Conservation (phyloP, 345 rosid genomes). For the Melaleuca quinquenervia region DNA sequence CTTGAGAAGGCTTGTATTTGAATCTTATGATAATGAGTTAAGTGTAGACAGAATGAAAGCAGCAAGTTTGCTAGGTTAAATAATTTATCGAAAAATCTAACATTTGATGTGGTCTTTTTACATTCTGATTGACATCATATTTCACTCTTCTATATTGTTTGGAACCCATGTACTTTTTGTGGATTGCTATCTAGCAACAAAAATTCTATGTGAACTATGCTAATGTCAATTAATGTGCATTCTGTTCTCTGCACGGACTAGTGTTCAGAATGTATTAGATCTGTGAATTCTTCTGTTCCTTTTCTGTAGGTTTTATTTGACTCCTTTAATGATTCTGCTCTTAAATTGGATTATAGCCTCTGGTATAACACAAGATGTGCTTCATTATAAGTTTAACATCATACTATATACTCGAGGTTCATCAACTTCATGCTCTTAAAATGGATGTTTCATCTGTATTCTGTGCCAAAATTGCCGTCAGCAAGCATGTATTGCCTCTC, state of each 20-base stretch:
- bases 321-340: not conserved
- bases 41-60: not conserved
- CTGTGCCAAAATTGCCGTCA: not conserved
- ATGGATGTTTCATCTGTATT: not conserved
- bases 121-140: not conserved
- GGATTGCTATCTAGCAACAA: not conserved
- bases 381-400: not conserved
- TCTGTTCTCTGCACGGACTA: not conserved
- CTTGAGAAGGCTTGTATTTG: not conserved
- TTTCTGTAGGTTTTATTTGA: not conserved
- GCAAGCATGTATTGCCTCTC: not conserved
- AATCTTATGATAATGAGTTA: not conserved
- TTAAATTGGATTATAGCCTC: not conserved
- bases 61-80: not conserved
- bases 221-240: not conserved
- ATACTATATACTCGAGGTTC: not conserved
- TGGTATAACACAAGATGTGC: not conserved
- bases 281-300: not conserved
- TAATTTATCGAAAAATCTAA: not conserved
- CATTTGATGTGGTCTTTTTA: not conserved
- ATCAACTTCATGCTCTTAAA: not conserved
- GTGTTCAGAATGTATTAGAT: not conserved
- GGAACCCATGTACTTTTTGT: not conserved
- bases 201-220: not conserved
- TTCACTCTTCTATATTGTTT: not conserved